A percentile compares a stretch with the other conserved stretches of the same genome.
Conservation (phyloP, 306 rosid genomes). For the Casuarina cunninghamiana region DNA sequence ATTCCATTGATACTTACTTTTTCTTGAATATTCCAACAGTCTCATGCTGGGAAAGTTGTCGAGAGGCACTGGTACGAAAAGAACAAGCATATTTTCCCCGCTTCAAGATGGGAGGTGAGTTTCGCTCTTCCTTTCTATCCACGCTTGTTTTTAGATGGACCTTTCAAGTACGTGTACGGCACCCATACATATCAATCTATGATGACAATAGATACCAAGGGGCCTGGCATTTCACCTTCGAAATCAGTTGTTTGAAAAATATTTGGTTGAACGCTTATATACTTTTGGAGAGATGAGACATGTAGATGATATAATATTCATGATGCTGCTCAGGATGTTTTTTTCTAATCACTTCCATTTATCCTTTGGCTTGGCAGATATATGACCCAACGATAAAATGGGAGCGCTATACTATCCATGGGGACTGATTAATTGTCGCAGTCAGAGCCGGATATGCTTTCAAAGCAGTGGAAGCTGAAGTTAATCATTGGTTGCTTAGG, state of each 20-base stretch:
- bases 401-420: slow-evolving; percentile 76
- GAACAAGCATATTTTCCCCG: slow-evolving; percentile 97
- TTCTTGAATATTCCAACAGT: slow-evolving; percentile 45
- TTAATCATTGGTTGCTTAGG: neutral
- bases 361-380: slow-evolving; percentile 29
- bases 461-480: neutral
- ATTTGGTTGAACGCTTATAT: neutral
- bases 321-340: neutral
- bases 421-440: slow-evolving; percentile 40
- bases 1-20: neutral
- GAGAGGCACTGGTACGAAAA: slow-evolving; percentile 99
- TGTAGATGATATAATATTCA: neutral
- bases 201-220: neutral
- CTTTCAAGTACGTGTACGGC: neutral
- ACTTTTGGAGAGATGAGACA: neutral
- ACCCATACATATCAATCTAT: neutral
- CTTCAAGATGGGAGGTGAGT: slow-evolving; percentile 96
- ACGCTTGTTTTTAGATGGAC: neutral
- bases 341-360: neutral
- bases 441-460: neutral
- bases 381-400: slow-evolving; percentile 68
- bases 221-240: neutral
- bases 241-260: neutral
- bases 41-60: slow-evolving; percentile 97
- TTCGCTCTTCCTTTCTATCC: slow-evolving; percentile 4